Conservation (phyloP, 345 rosid genomes). For the Citrus australasica region DNA sequence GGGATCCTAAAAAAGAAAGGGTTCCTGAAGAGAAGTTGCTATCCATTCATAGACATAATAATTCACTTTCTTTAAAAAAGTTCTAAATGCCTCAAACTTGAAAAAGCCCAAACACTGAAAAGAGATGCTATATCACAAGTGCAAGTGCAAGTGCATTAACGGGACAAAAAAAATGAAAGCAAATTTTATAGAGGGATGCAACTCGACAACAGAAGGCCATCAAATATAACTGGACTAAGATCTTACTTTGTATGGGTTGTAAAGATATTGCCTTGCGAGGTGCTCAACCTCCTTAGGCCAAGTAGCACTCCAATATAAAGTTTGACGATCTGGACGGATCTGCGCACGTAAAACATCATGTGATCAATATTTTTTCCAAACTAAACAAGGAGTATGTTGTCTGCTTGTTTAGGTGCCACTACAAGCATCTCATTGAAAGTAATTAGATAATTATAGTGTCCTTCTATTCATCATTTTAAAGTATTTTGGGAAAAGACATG, state of each 20-base stretch:
- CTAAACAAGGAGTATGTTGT: not conserved
- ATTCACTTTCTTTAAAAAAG: not conserved
- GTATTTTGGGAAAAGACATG: not conserved
- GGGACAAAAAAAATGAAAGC: conserved; percentile 1
- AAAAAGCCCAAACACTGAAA: not conserved
- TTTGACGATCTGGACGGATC: conserved; percentile 98
- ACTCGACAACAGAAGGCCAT: not conserved
- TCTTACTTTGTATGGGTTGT: conserved; percentile 95
- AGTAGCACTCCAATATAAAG: conserved; percentile 99
- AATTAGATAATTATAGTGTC: not conserved
- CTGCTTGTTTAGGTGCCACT: not conserved
- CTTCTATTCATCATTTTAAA: not conserved
- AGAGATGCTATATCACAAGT: not conserved
- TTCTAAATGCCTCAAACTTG: conserved; percentile 3
- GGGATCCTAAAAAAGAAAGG: not conserved
- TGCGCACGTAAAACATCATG: conserved; percentile 25
- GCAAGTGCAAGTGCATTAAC: not conserved
- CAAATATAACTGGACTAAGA: not conserved
- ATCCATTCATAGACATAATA: not conserved
- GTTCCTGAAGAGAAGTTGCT: not conserved
- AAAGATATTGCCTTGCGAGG: conserved; percentile 78
- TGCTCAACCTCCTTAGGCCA: conserved; percentile 99
- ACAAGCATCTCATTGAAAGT: not conserved
- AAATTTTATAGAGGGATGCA: not conserved
- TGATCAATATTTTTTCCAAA: conserved; percentile 8